Base-by-base conservation (phyloP, 2,329 filamentous ascomycete species). In the Cladosporium sp. region DNA sequence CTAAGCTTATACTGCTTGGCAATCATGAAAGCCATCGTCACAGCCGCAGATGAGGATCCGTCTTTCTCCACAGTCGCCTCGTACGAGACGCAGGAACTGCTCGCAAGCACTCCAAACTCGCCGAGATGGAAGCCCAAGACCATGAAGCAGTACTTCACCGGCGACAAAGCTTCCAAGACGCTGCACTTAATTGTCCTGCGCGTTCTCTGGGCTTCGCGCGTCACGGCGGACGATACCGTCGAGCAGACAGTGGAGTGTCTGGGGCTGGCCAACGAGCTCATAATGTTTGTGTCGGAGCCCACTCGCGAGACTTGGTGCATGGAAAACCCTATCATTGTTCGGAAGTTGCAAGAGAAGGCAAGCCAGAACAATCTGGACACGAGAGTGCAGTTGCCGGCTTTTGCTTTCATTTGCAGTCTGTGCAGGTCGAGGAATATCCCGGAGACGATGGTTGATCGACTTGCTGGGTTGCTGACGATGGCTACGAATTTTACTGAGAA, bases 1-100 rank as follows among this genome's bases (percentile, higher is more conserved):
- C 65, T 77, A 10, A 73, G 70, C 14, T 68, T 80, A 11, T 72
- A 77, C 60, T 79, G 78, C 65, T 68, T 80, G 18, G 73, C 74
- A 0, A 77, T 78, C 66, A 77, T 78, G 72, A 73, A 74, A 21
- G 68, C 71, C 11, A 70, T 76, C 44, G 66, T 69, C 40, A 67
- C 52, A 3, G 71, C 71, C 28, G 56, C 69, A 2, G 71, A 73
- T 10, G 69, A 71, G 1, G 65, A 70, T 5, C 68, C 52, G 1
- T 66, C 64, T 67, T 72, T 70, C 29, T 55, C 61, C 23, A 53
- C 31, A 11, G 49, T 33, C 14, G 26, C 50, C 35, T 46, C 61
- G 6, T 74, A 72, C 65, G 66, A 72, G 28, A 74, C 72, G 1
- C 70, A 74, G 49, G 74, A 75, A 53, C 72, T 76, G 23, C 68